Evolutionary conservation across 1,284 basidiomycete genomes (phyloP).

Genomic region (Coniferiporia sulphurascens): DNA sequence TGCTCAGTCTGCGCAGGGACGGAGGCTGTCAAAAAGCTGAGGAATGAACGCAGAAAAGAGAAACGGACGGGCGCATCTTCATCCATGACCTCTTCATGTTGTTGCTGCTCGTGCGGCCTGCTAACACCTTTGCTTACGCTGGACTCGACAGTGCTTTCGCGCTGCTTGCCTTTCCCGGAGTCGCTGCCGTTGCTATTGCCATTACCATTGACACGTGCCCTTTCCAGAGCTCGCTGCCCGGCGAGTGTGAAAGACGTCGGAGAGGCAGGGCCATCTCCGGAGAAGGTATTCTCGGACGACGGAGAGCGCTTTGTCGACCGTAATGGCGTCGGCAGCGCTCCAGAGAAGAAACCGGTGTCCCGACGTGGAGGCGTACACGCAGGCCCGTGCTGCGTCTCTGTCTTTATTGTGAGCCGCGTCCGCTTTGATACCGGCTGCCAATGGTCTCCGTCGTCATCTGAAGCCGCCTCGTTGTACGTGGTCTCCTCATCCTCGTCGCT

Average conservation of each 20-base stretch:
- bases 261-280: not conserved
- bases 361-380: not conserved
- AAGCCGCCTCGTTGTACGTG: not conserved
- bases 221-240: constrained; percentile 5
- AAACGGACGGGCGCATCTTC: not conserved
- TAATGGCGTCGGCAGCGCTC: not conserved
- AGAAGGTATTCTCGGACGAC: not conserved
- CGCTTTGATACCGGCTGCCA: not conserved
- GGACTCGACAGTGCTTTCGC: not conserved
- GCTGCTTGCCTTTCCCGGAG: not conserved
- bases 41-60: not conserved
- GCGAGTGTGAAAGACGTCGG: constrained; percentile 4
- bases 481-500: not conserved
- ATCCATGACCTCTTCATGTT: not conserved
- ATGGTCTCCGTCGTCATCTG: not conserved
- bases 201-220: not conserved
- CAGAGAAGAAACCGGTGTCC: not conserved
- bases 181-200: not conserved
- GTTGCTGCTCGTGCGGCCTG: not conserved
- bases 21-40: not conserved
- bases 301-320: not conserved
- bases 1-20: not conserved
- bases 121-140: not conserved
- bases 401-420: constrained; percentile 5
- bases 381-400: not conserved